These are phyloP conservation scores for Podila epicladia DNA, from an alignment of 192 early-diverging fungal species.

Conservation along the genomic window DNA sequence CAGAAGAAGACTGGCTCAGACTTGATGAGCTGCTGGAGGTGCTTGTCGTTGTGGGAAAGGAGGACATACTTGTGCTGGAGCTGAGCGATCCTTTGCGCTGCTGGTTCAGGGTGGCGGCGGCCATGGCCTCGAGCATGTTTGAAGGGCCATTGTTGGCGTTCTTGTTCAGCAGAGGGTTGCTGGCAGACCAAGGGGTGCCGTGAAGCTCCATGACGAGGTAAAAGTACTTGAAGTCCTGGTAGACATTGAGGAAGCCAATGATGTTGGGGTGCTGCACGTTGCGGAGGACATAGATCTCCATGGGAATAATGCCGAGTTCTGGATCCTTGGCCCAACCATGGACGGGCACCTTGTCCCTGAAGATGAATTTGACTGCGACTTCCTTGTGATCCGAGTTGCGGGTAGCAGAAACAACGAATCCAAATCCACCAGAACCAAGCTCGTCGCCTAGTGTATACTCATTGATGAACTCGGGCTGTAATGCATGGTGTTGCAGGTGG, in stretches of 20 bases:
- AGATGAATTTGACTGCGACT: constrained; percentile 77
- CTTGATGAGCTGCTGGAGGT: constrained; percentile 16
- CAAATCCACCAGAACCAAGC: constrained; percentile 81
- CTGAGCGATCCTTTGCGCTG: constrained; percentile 9
- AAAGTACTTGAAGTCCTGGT: constrained; percentile 62
- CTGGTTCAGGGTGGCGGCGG: constrained; percentile 30
- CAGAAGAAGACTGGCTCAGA: constrained; percentile 18
- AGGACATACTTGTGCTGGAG: constrained; percentile 6
- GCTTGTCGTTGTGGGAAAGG: constrained; percentile 3
- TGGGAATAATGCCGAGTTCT: constrained; percentile 65
- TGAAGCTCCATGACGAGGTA: constrained; percentile 77
- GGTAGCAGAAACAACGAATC: constrained; percentile 75
- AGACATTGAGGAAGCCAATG: constrained; percentile 63
- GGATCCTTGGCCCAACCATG: constrained; percentile 63
- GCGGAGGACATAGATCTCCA: constrained; percentile 70
- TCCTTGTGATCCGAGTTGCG: constrained; percentile 60
- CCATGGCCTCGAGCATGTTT: constrained; percentile 45
- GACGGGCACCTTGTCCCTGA: constrained; percentile 62
- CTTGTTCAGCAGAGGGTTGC: constrained; percentile 43
- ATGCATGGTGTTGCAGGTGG: constrained; percentile 50
- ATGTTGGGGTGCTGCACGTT: constrained; percentile 65
- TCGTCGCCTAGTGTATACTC: constrained; percentile 64
- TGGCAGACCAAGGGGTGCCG: constrained; percentile 65
- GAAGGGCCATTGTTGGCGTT: constrained; percentile 12
- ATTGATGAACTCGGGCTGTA: constrained; percentile 57